Percentiles rank a stretch among this genome's conserved stretches.
phyloP scores from a whole-genome alignment of 257 asterid genomes.

The Lycium ferocissimum region DNA sequence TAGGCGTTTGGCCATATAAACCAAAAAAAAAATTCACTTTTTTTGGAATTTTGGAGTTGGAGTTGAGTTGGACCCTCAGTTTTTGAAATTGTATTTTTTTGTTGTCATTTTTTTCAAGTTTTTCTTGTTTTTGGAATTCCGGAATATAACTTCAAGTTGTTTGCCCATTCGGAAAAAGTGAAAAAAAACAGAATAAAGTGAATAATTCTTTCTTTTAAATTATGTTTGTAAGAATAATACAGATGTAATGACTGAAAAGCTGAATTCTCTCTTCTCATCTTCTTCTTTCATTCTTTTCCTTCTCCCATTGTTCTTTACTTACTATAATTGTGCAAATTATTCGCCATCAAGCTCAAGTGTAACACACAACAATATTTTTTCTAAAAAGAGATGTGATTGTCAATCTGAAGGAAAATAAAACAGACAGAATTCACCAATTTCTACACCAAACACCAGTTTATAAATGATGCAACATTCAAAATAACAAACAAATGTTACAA shows the following conservation, averaged over 20 bases:
- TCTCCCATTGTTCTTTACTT: background rate
- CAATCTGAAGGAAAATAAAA: background rate
- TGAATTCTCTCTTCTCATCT: background rate
- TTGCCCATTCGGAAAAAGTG: too few relatives aligned
- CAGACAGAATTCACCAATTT: background rate
- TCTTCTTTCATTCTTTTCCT: constrained; percentile 1
- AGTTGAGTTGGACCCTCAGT: too few relatives aligned
- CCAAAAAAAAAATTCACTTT: too few relatives aligned
- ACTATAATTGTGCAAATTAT: background rate
- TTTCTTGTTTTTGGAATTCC: too few relatives aligned
- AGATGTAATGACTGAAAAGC: background rate
- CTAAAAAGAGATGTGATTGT: background rate
- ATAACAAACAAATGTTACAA: background rate
- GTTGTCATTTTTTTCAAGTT: too few relatives aligned
- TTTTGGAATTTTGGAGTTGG: too few relatives aligned
- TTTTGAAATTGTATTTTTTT: too few relatives aligned
- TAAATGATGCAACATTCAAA: background rate
- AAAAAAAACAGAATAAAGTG: too few relatives aligned
- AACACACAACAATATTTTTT: background rate
- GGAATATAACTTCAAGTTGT: too few relatives aligned
- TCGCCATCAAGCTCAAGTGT: background rate
- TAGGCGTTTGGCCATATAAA: too few relatives aligned
- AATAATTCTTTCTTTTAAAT: too few relatives aligned
- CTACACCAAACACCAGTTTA: background rate
- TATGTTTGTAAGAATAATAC: background rate